phyloP scores from a whole-genome alignment of 1,284 basidiomycete species.

The Apiotrichum akiyoshidainum region DNA sequence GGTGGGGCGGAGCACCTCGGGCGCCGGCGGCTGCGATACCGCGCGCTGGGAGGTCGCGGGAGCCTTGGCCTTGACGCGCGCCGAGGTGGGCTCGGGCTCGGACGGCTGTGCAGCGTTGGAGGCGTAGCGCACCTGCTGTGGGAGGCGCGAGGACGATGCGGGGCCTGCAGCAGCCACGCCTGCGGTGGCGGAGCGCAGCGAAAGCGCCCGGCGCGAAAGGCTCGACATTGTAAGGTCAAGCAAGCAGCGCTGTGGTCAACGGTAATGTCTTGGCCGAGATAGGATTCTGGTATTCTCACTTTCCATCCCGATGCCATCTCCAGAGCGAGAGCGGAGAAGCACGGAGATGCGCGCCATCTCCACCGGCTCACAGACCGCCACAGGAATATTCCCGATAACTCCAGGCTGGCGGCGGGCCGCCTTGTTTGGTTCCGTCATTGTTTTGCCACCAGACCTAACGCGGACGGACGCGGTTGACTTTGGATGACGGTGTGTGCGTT shows the following conservation, averaged over 20 bases:
- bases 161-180: too few relatives aligned
- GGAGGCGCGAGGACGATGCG: neutral
- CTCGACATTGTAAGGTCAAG: too few relatives aligned
- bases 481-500: too few relatives aligned
- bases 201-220: neutral
- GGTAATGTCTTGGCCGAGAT: too few relatives aligned
- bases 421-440: constrained; percentile 2
- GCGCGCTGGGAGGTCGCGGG: neutral
- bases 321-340: too few relatives aligned
- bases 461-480: neutral
- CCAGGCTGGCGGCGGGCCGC: neutral
- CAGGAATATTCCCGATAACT: neutral
- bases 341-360: too few relatives aligned
- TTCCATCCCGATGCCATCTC: too few relatives aligned
- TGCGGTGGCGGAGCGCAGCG: neutral
- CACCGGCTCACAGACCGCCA: neutral
- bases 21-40: neutral
- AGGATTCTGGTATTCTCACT: too few relatives aligned
- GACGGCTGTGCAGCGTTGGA: neutral
- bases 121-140: neutral
- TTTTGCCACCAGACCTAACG: neutral
- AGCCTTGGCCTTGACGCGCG: neutral
- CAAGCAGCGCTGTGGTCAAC: too few relatives aligned
- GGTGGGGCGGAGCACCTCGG: neutral
- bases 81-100: neutral